Evolutionary conservation across 1,284 basidiomycete genomes (phyloP).

Genomic region (Termitomyces sp.): DNA sequence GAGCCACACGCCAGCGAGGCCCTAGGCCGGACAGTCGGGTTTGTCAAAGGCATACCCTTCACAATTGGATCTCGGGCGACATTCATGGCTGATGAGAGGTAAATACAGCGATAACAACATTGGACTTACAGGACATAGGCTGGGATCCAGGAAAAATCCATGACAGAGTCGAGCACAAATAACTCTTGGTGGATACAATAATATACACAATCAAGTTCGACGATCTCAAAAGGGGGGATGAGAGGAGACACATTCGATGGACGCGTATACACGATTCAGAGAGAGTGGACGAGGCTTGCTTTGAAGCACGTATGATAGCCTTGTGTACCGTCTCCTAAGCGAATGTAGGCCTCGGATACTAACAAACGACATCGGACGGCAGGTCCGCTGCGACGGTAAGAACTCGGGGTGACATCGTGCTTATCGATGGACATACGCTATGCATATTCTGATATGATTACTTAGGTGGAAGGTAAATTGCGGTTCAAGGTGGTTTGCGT

Average conservation of each 20-base stretch:
- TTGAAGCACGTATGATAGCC: neutral
- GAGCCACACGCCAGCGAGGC: no score
- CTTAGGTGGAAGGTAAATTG: neutral
- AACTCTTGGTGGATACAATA: neutral
- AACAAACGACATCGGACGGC: neutral
- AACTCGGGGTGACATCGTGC: no score
- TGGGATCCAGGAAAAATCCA: neutral
- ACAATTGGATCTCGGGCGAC: neutral
- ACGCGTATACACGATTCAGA: neutral
- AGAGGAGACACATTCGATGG: neutral
- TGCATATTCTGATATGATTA: neutral
- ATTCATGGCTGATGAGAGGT: neutral
- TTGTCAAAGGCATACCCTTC: no score
- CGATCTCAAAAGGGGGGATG: no score
- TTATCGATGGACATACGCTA: neutral
- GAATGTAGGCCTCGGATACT: neutral
- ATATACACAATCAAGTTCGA: neutral
- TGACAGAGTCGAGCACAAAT: neutral
- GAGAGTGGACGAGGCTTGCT: neutral
- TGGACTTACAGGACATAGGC: neutral
- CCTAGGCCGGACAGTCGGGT: neutral
- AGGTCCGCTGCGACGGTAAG: neutral
- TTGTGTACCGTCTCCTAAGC: neutral
- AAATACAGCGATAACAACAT: neutral
- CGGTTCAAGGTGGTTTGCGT: neutral